phyloP scores from a whole-genome alignment of 2,329 filamentous ascomycete genomes.

The Penicillium psychrosexuale region DNA sequence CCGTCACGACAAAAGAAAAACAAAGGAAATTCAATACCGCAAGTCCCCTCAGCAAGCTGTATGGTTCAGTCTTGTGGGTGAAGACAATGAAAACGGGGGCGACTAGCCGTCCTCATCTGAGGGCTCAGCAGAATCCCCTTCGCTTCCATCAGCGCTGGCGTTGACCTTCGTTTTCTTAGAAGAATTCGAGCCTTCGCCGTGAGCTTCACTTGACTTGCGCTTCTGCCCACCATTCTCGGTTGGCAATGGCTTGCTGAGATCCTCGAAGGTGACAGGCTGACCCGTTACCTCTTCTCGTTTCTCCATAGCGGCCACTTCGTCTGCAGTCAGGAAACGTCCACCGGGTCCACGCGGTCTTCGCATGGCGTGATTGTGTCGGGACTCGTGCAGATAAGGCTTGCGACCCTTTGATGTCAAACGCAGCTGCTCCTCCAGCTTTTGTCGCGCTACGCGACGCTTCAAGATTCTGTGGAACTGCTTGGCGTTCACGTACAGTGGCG shows the following conservation, averaged over 20 bases:
- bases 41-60: conserved; percentile 8
- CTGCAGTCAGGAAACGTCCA: conserved; percentile 91
- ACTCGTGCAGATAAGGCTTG: conserved; percentile 96
- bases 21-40: conserved; percentile 12
- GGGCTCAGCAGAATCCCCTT: conserved; percentile 47
- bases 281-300: conserved; percentile 50
- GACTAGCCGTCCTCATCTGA: conserved; percentile 52
- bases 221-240: conserved; percentile 44
- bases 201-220: conserved; percentile 50
- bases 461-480: conserved; percentile 98
- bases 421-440: conserved; percentile 88
- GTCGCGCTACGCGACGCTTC: conserved; percentile 87
- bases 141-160: conserved; percentile 52
- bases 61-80: neutral
- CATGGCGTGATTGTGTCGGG: conserved; percentile 97
- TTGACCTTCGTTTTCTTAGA: conserved; percentile 54
- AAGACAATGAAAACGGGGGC: neutral
- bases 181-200: conserved; percentile 42
- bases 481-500: conserved; percentile 94
- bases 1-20: conserved; percentile 27
- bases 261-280: conserved; percentile 24
- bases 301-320: conserved; percentile 90
- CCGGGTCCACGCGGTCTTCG: conserved; percentile 87
- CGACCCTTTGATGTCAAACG: conserved; percentile 90
- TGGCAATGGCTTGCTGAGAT: conserved; percentile 32